Conservation (phyloP, 1,284 basidiomycete species). For the Cerioporus squamosus region DNA sequence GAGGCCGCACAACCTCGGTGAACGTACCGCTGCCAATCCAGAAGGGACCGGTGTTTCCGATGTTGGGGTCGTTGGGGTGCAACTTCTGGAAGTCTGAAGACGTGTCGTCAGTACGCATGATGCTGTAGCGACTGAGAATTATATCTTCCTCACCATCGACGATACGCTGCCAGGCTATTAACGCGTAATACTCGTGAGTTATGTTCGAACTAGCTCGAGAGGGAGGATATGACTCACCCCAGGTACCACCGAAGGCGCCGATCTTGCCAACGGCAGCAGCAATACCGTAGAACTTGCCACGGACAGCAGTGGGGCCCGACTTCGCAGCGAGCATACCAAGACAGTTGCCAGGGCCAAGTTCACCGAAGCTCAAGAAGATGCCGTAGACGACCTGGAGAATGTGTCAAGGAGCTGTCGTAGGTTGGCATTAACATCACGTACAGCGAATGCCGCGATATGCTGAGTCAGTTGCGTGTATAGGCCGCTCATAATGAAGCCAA, state of each 20-base stretch:
- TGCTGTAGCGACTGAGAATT: background rate
- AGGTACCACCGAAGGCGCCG: constrained; percentile 85
- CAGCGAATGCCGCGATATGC: constrained; percentile 81
- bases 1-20: background rate
- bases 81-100: constrained; percentile 61
- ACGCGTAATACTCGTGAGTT: background rate
- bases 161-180: constrained; percentile 56
- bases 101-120: no score
- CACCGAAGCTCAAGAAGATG: constrained; percentile 88
- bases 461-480: constrained; percentile 64
- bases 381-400: constrained; percentile 70
- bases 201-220: background rate
- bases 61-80: constrained; percentile 36
- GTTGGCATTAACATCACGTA: constrained; percentile 32
- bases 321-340: constrained; percentile 84
- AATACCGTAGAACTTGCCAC: constrained; percentile 85
- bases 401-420: constrained; percentile 33
- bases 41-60: constrained; percentile 81
- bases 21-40: constrained; percentile 72
- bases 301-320: constrained; percentile 81
- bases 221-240: constrained; percentile 47
- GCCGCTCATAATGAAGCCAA: constrained; percentile 88
- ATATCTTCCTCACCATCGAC: constrained; percentile 5
- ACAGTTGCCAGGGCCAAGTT: constrained; percentile 80
- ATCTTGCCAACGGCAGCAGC: constrained; percentile 93